Base-by-base conservation (phyloP, 2,329 filamentous ascomycete genomes). In the Neodidymelliopsis sp. region DNA sequence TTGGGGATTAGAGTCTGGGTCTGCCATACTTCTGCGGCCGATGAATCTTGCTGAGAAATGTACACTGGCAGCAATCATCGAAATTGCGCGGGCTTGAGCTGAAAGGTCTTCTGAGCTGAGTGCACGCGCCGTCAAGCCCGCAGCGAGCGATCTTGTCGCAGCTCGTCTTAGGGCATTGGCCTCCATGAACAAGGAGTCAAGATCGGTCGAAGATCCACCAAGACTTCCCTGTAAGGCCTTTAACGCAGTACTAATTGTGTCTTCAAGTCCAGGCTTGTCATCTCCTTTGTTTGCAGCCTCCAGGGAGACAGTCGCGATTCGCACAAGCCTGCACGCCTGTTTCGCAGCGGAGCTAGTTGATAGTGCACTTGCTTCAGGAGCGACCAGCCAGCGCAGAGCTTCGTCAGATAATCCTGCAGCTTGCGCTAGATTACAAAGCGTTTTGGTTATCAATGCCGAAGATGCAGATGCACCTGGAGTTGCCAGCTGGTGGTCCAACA, bases 161-260 rank as follows among this genome's bases (percentile, higher is more conserved):
- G 60, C 54, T 37, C 68, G 66, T 43, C 72, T 60, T 20, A 74
- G 46, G 5, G 62, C 54, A 42, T 69, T 67, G 3, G 66, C 63
- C 47, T 75, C 72, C 25, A 66, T 53, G 35, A 74, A 67, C 6
- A 75, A 55, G 5, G 56, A 49, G 43, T 75, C 72, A 9, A 74
- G 56, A 15, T 73, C 71, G 13, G 59, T 38, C 2, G 59, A 44
- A 20, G 70, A 65, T 13, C 71, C 72, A 22, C 58, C 61, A 16
- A 73, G 45, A 27, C 59, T 66, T 13, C 66, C 66, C 9, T 50
- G 51, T 15, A 75, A 48, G 3, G 57, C 54, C 2, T 63, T 60
- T 13, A 70, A 48, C 16, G 70, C 66, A 40, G 37, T 54, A 6
- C 42, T 43, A 23, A 71, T 54, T 0, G 41, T 54, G 1, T 54